Percentiles rank a stretch among this genome's conserved stretches.
Conservation (phyloP, 768 basidiomycete species). For the Lactarius hatsudake region DNA sequence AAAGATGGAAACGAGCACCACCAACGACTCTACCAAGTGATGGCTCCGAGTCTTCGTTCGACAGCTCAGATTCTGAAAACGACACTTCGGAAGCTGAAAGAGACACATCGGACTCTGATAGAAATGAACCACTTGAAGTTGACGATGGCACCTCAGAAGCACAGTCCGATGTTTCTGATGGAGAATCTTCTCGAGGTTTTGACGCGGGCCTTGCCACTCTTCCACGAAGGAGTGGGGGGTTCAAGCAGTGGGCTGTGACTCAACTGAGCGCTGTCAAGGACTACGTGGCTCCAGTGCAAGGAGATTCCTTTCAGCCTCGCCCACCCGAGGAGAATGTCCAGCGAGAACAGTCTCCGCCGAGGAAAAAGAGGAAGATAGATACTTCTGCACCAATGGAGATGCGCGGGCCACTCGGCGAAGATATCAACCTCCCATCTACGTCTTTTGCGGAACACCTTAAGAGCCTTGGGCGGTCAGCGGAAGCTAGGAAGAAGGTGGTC, state of each 20-base stretch:
- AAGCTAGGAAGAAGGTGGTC: constrained; percentile 40
- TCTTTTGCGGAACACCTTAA: constrained; percentile 55
- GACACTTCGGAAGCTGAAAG: constrained; percentile 37
- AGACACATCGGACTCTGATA: constrained; percentile 31
- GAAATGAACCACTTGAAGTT: constrained; percentile 21
- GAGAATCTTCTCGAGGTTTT: constrained; percentile 29
- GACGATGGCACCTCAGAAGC: constrained; percentile 15
- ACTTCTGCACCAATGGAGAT: constrained; percentile 40
- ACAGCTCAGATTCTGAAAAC: constrained; percentile 76
- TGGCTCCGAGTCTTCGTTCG: constrained; percentile 61
- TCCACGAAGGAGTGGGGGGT: constrained; percentile 49
- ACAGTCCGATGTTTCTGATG: constrained; percentile 26
- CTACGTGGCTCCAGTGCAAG: constrained; percentile 35
- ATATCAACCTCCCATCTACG: constrained; percentile 62
- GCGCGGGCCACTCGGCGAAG: constrained; percentile 80
- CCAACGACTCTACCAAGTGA: constrained; percentile 33
- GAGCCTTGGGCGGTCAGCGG: constrained; percentile 21
- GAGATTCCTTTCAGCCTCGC: not conserved
- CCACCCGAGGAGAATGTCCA: not conserved
- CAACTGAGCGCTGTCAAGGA: constrained; percentile 59
- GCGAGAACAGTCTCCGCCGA: constrained; percentile 20
- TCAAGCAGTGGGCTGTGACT: constrained; percentile 88
- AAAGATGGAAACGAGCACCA: constrained; percentile 47
- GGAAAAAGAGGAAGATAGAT: constrained; percentile 52
- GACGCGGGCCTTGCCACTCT: constrained; percentile 29